Evolutionary conservation across 148 eudicot species (phyloP).

Genomic region (Arbutus unedo): DNA sequence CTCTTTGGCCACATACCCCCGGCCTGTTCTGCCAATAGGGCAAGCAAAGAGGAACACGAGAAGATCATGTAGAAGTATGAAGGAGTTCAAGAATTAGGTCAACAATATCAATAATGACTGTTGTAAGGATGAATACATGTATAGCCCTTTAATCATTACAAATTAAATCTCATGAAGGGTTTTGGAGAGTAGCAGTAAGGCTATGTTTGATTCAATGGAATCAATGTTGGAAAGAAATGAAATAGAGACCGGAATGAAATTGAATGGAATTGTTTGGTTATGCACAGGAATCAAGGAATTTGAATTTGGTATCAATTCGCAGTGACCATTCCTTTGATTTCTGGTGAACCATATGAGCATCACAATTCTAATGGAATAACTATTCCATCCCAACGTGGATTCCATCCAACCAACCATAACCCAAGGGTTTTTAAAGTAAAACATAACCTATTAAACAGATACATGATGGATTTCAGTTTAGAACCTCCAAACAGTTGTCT

Average conservation of each 20-base stretch:
- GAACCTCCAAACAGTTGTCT: neutral
- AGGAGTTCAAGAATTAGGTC: neutral
- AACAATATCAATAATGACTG: neutral
- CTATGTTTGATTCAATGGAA: too few species aligned
- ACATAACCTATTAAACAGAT: neutral
- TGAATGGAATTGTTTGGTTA: too few species aligned
- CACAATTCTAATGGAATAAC: too few species aligned
- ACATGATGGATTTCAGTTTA: neutral
- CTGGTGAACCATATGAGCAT: too few species aligned
- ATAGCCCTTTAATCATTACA: neutral
- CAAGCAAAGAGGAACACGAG: neutral
- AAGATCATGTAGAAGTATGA: neutral
- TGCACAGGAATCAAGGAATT: too few species aligned
- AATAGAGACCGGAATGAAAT: too few species aligned
- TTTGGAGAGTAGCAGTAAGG: neutral
- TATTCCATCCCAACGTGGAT: too few species aligned
- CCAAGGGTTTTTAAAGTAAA: neutral
- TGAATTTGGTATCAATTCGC: too few species aligned
- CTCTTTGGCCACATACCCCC: neutral
- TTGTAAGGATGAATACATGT: neutral
- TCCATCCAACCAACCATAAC: too few species aligned
- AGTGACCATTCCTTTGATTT: too few species aligned
- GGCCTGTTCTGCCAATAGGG: neutral
- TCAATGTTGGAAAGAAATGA: too few species aligned
- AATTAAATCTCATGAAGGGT: neutral